Percentiles rank a stretch among this genome's conserved stretches.
Evolutionary conservation across 352 stramenopile genomes (phyloP).

Genomic region (Pythium scleroteichum): DNA sequence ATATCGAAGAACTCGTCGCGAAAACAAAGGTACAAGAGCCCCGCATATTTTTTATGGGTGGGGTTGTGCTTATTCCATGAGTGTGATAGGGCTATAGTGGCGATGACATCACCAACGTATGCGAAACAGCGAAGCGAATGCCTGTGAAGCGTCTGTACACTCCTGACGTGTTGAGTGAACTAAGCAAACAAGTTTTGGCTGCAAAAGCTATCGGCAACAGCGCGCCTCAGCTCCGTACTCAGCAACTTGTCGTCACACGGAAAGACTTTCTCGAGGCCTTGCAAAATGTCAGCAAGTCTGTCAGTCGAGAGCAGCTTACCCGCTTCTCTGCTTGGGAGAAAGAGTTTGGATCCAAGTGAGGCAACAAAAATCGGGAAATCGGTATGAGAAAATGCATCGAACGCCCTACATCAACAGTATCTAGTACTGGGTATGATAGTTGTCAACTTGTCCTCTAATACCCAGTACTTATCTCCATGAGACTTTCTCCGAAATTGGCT

Average conservation of each 20-base stretch:
- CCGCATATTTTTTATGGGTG: too few relatives aligned
- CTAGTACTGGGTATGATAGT: too few relatives aligned
- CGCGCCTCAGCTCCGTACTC: slow-evolving; percentile 43
- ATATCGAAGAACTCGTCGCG: slow-evolving; percentile 56
- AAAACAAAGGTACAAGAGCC: slow-evolving; percentile 66
- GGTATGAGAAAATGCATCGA: background rate
- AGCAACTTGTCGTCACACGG: slow-evolving; percentile 65
- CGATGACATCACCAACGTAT: slow-evolving; percentile 85
- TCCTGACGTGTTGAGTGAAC: slow-evolving; percentile 57
- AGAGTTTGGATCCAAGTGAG: slow-evolving; percentile 45
- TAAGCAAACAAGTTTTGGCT: slow-evolving; percentile 47
- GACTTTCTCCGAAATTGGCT: slow-evolving; percentile 79
- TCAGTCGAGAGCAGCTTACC: slow-evolving; percentile 46
- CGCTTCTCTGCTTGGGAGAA: slow-evolving; percentile 48
- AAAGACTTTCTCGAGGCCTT: slow-evolving; percentile 40
- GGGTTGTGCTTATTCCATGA: too few relatives aligned
- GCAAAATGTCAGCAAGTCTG: slow-evolving; percentile 52
- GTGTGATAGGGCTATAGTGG: slow-evolving; percentile 66
- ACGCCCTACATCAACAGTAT: too few relatives aligned
- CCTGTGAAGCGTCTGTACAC: slow-evolving; percentile 80
- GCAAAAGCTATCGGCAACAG: slow-evolving; percentile 17
- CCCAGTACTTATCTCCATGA: slow-evolving; percentile 28
- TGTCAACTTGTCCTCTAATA: too few relatives aligned
- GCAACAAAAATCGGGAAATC: background rate
- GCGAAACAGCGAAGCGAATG: slow-evolving; percentile 74